phyloP scores from a whole-genome alignment of 129 eudicot genomes.

The Mikania micrantha region DNA sequence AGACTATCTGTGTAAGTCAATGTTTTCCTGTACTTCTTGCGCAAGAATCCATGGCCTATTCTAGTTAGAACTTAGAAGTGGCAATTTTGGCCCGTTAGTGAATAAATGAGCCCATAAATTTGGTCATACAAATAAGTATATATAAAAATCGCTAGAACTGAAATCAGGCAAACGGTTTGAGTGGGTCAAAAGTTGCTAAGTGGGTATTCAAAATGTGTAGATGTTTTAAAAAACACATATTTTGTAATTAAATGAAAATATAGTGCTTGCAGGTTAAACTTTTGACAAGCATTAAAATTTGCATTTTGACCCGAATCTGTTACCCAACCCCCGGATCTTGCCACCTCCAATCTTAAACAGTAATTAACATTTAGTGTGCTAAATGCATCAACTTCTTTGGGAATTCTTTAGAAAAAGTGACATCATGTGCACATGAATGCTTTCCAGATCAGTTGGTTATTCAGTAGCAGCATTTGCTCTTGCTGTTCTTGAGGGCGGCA shows the following conservation, averaged over 20 bases:
- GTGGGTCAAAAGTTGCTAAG: neutral
- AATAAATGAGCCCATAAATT: neutral
- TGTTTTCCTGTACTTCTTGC: neutral
- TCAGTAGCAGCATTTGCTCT: conserved; percentile 87
- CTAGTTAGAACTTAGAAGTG: neutral
- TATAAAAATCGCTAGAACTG: neutral
- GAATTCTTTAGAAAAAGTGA: neutral
- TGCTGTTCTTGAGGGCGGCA: conserved; percentile 87
- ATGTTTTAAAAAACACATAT: too few species aligned
- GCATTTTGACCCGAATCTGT: neutral
- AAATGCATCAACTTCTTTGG: neutral
- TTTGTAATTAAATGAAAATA: too few species aligned
- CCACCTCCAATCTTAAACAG: neutral
- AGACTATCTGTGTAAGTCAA: conserved; percentile 61
- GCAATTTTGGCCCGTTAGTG: neutral
- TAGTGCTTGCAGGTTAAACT: too few species aligned
- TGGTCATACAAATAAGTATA: neutral
- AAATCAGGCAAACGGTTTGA: neutral
- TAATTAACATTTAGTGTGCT: neutral
- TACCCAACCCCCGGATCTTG: neutral
- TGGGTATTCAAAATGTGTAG: neutral
- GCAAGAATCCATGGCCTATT: neutral
- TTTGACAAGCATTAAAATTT: neutral
- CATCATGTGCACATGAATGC: neutral
- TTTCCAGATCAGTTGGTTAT: conserved; percentile 77